These are phyloP conservation scores for Ceratocystis ficicola DNA, from an alignment of 2,329 filamentous ascomycete genomes.

Conservation along the genomic window DNA sequence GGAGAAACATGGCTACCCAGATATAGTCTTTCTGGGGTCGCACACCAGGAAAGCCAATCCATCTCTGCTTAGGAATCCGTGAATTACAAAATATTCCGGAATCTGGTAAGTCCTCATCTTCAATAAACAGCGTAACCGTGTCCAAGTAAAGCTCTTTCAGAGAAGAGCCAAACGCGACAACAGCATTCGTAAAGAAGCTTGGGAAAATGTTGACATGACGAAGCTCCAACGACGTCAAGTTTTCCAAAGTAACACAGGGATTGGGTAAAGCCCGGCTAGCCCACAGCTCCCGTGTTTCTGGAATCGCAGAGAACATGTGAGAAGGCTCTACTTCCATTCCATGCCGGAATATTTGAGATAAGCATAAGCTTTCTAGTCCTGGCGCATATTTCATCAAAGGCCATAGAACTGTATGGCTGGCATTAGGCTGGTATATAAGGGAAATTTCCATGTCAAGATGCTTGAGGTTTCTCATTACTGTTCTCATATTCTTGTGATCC, in stretches of 20 bases:
- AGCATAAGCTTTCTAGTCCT: background rate
- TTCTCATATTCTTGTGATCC: slow-evolving; percentile 39
- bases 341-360: background rate
- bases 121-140: background rate
- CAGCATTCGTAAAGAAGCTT: slow-evolving; percentile 27
- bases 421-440: background rate
- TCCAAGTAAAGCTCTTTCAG: background rate
- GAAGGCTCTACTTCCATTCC: background rate
- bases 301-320: background rate
- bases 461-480: slow-evolving; percentile 32
- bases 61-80: slow-evolving; percentile 30
- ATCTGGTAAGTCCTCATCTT: background rate
- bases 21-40: slow-evolving; percentile 30
- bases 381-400: background rate
- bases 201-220: slow-evolving; percentile 33
- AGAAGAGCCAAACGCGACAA: background rate
- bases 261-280: background rate
- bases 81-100: too few relatives aligned
- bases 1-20: slow-evolving; percentile 36
- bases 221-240: slow-evolving; percentile 35
- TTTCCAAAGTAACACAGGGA: background rate
- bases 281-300: background rate
- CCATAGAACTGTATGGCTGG: background rate
- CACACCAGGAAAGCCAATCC: slow-evolving; percentile 37
- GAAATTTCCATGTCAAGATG: slow-evolving; percentile 35